Conservation (phyloP, 2,329 filamentous ascomycete species). For the Pestalotiopsis sp. region DNA sequence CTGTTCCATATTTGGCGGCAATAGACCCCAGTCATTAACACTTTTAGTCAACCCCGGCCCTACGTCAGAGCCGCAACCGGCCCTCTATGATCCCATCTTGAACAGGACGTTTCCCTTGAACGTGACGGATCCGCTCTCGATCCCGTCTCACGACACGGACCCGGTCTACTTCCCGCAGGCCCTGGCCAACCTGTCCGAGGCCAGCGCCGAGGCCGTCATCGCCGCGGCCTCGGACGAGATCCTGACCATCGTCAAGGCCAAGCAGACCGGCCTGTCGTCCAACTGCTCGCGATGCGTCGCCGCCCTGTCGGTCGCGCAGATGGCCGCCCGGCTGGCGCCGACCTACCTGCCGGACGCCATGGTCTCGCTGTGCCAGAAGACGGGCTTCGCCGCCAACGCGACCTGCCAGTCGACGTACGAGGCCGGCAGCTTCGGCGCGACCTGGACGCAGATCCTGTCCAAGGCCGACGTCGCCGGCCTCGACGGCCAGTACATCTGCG, state of each 20-base stretch:
- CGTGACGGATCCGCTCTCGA: slow-evolving; percentile 52
- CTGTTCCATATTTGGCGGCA: no score
- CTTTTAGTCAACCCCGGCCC: slow-evolving; percentile 27
- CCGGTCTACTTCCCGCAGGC: slow-evolving; percentile 50
- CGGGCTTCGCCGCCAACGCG: slow-evolving; percentile 43
- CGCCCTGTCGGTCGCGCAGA: slow-evolving; percentile 49
- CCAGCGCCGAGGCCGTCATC: slow-evolving; percentile 40
- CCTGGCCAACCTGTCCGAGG: slow-evolving; percentile 41
- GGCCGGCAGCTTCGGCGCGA: slow-evolving; percentile 48
- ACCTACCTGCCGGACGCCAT: slow-evolving; percentile 48
- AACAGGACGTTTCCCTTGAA: slow-evolving; percentile 55
- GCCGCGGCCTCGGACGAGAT: slow-evolving; percentile 43
- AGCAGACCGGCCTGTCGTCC: slow-evolving; percentile 30
- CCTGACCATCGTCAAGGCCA: slow-evolving; percentile 39
- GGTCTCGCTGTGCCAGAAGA: slow-evolving; percentile 49
- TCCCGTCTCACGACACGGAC: slow-evolving; percentile 48
- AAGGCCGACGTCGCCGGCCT: slow-evolving; percentile 52
- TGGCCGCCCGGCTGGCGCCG: slow-evolving; percentile 49
- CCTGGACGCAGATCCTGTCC: slow-evolving; percentile 58
- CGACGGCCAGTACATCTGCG: slow-evolving; percentile 59
- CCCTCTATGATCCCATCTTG: slow-evolving; percentile 52
- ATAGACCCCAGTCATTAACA: background rate
- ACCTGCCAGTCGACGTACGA: slow-evolving; percentile 49
- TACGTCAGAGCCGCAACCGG: slow-evolving; percentile 34
- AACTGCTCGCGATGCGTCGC: slow-evolving; percentile 56